A percentile compares a stretch with the other conserved stretches of the same genome.
phyloP scores from a whole-genome alignment of 1,284 basidiomycete genomes.

The Hymenochaete sp. region DNA sequence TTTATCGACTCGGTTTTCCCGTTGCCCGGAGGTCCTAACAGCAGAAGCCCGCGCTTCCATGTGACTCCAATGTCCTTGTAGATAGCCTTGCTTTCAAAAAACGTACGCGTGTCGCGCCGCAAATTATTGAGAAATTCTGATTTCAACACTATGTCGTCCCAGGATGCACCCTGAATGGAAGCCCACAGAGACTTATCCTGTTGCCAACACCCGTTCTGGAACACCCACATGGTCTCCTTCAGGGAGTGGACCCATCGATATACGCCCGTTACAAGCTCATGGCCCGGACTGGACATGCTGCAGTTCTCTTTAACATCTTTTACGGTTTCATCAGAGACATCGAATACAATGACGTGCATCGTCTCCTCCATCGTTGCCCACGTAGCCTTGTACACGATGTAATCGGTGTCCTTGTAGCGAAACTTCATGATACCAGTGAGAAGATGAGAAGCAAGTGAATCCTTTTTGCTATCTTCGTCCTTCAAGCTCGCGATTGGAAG shows the following conservation, averaged over 20 bases:
- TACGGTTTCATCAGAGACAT: conserved; percentile 16
- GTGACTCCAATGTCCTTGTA: conserved; percentile 35
- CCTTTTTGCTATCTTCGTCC: not conserved
- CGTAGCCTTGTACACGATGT: conserved; percentile 21
- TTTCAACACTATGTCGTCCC: conserved; percentile 34
- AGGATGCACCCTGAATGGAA: conserved; percentile 30
- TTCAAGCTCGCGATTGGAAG: not conserved
- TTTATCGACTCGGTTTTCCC: conserved; percentile 27
- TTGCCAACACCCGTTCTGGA: conserved; percentile 30
- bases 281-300: conserved; percentile 15
- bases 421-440: conserved; percentile 19
- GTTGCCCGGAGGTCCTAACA: conserved; percentile 28
- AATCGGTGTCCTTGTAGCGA: conserved; percentile 18
- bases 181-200: conserved; percentile 31
- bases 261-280: conserved; percentile 26
- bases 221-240: conserved; percentile 34
- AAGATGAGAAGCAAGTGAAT: conserved; percentile 1
- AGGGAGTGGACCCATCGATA: conserved; percentile 23
- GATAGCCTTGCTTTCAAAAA: conserved; percentile 33
- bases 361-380: conserved; percentile 13
- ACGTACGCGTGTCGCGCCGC: conserved; percentile 32
- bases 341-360: conserved; percentile 19
- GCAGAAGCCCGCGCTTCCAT: conserved; percentile 32
- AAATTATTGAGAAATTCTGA: conserved; percentile 30
- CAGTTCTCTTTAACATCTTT: conserved; percentile 13